Percentiles rank a stretch among this genome's conserved stretches.
These are phyloP conservation scores for Micractinium conductrix DNA, from an alignment of 139 green algal species.

Conservation along the genomic window DNA sequence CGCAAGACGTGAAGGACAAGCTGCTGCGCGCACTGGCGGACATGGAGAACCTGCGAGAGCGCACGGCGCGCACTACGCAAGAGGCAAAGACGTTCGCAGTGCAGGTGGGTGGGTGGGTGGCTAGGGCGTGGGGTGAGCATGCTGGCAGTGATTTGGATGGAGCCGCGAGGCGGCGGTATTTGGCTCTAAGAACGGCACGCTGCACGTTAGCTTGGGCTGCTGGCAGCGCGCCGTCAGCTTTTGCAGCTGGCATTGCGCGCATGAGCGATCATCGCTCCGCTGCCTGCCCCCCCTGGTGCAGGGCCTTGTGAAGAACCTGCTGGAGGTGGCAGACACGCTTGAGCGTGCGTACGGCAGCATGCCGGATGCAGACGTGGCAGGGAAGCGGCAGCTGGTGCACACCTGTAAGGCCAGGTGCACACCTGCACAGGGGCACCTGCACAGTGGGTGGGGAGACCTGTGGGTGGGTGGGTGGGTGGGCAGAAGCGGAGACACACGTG, in stretches of 20 bases:
- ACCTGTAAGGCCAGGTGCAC: too few species aligned
- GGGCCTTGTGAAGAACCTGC: slow-evolving; percentile 84
- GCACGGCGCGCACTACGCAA: slow-evolving; percentile 74
- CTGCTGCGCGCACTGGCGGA: slow-evolving; percentile 84
- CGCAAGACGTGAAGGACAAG: slow-evolving; percentile 74
- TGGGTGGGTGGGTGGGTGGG: too few species aligned
- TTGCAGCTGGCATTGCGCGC: too few species aligned
- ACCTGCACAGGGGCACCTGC: too few species aligned
- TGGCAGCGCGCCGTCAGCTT: too few species aligned
- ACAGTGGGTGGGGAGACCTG: too few species aligned
- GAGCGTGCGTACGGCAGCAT: slow-evolving; percentile 80
- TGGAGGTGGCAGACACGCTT: slow-evolving; percentile 97
- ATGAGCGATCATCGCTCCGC: too few species aligned
- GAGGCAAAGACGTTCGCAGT: slow-evolving; percentile 84
- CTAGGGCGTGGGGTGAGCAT: not conserved
- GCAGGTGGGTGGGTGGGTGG: slow-evolving; percentile 60
- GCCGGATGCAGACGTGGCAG: slow-evolving; percentile 54
- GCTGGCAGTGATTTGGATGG: not conserved
- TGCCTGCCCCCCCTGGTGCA: slow-evolving; percentile 40
- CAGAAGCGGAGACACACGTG: too few species aligned
- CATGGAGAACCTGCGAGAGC: slow-evolving; percentile 93
- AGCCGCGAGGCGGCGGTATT: too few species aligned
- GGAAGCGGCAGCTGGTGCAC: too few species aligned
- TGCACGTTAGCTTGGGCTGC: too few species aligned
- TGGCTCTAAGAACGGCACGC: too few species aligned